These are phyloP conservation scores for Geopyxis carbonaria DNA, from an alignment of 495 filamentous ascomycete genomes.

Conservation along the genomic window DNA sequence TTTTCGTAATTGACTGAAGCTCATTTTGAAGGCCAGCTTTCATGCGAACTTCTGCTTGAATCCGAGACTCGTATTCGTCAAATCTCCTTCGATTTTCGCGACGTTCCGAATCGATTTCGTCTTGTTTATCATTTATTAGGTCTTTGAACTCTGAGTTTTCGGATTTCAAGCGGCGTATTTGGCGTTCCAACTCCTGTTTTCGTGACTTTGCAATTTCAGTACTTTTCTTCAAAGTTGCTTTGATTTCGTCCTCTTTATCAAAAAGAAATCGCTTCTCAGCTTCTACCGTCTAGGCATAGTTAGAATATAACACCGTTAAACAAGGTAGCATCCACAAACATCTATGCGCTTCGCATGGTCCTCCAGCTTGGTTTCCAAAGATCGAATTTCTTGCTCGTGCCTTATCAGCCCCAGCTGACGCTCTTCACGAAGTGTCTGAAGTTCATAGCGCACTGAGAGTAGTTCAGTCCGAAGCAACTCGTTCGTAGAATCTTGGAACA, in stretches of 20 bases:
- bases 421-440: slow-evolving; percentile 58
- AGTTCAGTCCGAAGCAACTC: slow-evolving; percentile 53
- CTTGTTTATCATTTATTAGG: slow-evolving; percentile 56
- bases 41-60: slow-evolving; percentile 46
- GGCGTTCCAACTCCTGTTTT: slow-evolving; percentile 44
- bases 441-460: slow-evolving; percentile 50
- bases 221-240: slow-evolving; percentile 51
- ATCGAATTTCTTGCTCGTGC: slow-evolving; percentile 67
- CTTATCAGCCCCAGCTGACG: slow-evolving; percentile 57
- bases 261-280: slow-evolving; percentile 47
- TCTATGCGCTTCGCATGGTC: slow-evolving; percentile 65
- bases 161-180: slow-evolving; percentile 51
- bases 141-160: slow-evolving; percentile 56
- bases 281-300: slow-evolving; percentile 37
- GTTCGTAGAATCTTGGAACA: too few species aligned
- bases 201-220: slow-evolving; percentile 32
- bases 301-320: slow-evolving; percentile 10
- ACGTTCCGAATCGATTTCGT: slow-evolving; percentile 51
- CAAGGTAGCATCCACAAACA: slow-evolving; percentile 16
- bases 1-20: slow-evolving; percentile 41
- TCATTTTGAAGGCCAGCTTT: slow-evolving; percentile 59
- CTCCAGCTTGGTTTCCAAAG: slow-evolving; percentile 55
- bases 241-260: slow-evolving; percentile 53
- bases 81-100: slow-evolving; percentile 51
- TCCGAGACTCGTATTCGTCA: slow-evolving; percentile 52